phyloP scores from a whole-genome alignment of 352 stramenopile genomes.

The Globisporangium canariense region DNA sequence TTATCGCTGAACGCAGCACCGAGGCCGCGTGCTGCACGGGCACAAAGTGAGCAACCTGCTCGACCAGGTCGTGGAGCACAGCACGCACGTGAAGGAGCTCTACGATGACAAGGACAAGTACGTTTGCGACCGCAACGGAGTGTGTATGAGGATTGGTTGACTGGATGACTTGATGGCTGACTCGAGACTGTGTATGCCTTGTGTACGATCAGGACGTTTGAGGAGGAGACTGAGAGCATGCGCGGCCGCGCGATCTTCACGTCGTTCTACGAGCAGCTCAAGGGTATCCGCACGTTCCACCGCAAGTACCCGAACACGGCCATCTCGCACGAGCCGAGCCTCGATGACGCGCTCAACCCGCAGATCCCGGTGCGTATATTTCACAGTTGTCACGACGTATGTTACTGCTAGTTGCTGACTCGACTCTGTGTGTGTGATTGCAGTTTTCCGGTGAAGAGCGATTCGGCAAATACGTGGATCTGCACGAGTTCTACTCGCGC shows the following conservation, averaged over 20 bases:
- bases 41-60: constrained; percentile 85
- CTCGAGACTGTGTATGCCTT: background rate
- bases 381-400: background rate
- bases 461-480: constrained; percentile 89
- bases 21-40: constrained; percentile 69
- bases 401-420: background rate
- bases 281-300: constrained; percentile 81
- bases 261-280: constrained; percentile 88
- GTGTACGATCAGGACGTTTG: constrained; percentile 48
- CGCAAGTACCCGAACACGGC: constrained; percentile 76
- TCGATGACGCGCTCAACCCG: constrained; percentile 59
- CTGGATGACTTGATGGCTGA: background rate
- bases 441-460: constrained; percentile 88
- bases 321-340: constrained; percentile 60
- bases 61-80: constrained; percentile 64
- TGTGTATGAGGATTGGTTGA: background rate
- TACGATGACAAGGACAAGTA: constrained; percentile 83
- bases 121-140: constrained; percentile 12
- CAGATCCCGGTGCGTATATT: constrained; percentile 40
- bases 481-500: constrained; percentile 78
- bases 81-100: constrained; percentile 68
- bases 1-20: constrained; percentile 41
- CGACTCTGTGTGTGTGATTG: background rate
- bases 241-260: constrained; percentile 75
- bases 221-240: constrained; percentile 78